A percentile compares a stretch with the other conserved stretches of the same genome.
phyloP scores from a whole-genome alignment of 2,329 filamentous ascomycete genomes.

The Clarireedia paspali region DNA sequence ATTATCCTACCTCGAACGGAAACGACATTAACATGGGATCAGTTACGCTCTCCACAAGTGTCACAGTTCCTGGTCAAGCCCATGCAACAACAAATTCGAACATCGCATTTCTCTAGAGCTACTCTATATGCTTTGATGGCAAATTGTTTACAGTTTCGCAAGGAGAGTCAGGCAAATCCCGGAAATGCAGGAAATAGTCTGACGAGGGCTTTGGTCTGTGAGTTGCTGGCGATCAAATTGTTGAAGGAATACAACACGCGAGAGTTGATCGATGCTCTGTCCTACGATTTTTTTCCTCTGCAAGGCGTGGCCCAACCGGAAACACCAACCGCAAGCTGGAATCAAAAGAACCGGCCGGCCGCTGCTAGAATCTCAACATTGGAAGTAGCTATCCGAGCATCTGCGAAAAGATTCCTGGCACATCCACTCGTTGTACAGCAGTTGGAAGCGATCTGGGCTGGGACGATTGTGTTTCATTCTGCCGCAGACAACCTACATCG shows the following conservation, averaged over 20 bases:
- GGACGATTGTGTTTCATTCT: slow-evolving; percentile 90
- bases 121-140: slow-evolving; percentile 87
- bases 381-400: slow-evolving; percentile 86
- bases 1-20: slow-evolving; percentile 80
- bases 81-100: slow-evolving; percentile 81
- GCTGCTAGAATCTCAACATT: slow-evolving; percentile 79
- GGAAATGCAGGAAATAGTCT: slow-evolving; percentile 77
- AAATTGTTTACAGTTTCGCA: slow-evolving; percentile 88
- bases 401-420: slow-evolving; percentile 85
- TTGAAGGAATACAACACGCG: slow-evolving; percentile 83
- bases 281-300: slow-evolving; percentile 89
- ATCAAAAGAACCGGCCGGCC: slow-evolving; percentile 36
- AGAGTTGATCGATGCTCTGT: slow-evolving; percentile 87
- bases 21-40: slow-evolving; percentile 89
- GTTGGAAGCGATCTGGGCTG: slow-evolving; percentile 95
- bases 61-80: slow-evolving; percentile 95
- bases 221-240: slow-evolving; percentile 81
- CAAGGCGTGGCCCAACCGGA: slow-evolving; percentile 61
- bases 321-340: slow-evolving; percentile 31
- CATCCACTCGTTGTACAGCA: slow-evolving; percentile 90
- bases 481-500: slow-evolving; percentile 73
- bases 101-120: slow-evolving; percentile 75
- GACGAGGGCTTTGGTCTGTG: slow-evolving; percentile 81
- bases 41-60: slow-evolving; percentile 89
- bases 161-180: slow-evolving; percentile 74